Evolutionary conservation across 73 alveolate species (phyloP).

Genomic region (Tetrahymena elliotti): DNA sequence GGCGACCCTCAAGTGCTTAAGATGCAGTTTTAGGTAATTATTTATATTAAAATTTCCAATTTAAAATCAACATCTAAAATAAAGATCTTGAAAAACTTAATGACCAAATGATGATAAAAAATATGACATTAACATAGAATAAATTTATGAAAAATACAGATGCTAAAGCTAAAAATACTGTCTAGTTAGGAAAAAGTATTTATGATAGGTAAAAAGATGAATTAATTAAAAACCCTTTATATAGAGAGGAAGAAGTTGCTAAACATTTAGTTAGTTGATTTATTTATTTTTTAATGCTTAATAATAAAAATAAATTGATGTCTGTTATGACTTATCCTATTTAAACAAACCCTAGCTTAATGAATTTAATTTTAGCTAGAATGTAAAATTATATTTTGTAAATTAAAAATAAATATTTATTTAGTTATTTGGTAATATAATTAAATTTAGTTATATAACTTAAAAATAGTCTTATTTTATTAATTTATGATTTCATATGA

Average conservation of each 20-base stretch:
- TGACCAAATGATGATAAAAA: neutral
- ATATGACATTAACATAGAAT: neutral
- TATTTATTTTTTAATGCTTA: neutral
- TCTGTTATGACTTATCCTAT: too few species aligned
- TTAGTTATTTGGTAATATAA: neutral
- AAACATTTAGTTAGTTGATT: neutral
- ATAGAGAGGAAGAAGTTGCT: neutral
- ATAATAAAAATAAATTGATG: neutral
- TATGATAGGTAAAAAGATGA: neutral
- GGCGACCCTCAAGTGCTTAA: neutral
- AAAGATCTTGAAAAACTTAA: neutral
- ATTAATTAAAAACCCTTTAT: neutral
- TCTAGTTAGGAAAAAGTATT: neutral
- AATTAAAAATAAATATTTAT: too few species aligned
- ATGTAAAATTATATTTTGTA: neutral
- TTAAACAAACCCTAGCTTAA: neutral
- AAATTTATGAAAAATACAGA: neutral
- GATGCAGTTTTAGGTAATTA: neutral
- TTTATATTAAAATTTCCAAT: neutral
- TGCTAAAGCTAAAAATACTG: neutral
- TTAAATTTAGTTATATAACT: neutral
- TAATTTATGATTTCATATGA: neutral
- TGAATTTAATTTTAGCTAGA: neutral
- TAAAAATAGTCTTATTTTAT: neutral
- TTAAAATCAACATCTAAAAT: neutral